phyloP scores from a whole-genome alignment of 441 rosid species.

The Flueggea neowawraea region DNA sequence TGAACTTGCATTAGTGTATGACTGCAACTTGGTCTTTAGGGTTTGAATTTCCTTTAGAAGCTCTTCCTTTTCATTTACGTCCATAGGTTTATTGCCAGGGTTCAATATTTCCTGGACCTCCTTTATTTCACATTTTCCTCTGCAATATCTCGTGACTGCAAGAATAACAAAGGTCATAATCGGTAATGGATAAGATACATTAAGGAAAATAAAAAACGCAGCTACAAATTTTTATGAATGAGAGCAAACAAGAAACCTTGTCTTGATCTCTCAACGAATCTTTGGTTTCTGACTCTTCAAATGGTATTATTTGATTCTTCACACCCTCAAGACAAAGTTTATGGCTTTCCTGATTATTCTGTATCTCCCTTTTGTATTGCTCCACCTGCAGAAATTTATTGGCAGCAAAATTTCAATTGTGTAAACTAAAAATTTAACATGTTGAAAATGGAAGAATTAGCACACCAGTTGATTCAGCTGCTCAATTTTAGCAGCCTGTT shows the following conservation, averaged over 20 bases:
- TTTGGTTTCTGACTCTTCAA: constrained; percentile 26
- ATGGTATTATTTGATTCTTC: constrained; percentile 23
- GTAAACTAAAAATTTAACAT: no score
- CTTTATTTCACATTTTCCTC: constrained; percentile 44
- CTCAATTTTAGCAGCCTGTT: constrained; percentile 86
- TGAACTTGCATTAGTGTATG: constrained; percentile 32
- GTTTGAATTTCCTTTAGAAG: constrained; percentile 73
- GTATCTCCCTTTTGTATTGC: constrained; percentile 40
- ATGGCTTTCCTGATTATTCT: constrained; percentile 1
- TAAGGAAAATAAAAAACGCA: background rate
- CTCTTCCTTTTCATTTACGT: constrained; percentile 63
- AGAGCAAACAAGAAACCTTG: constrained; percentile 26
- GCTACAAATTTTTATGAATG: background rate
- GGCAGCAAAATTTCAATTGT: background rate
- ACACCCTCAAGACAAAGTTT: constrained; percentile 10
- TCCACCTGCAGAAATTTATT: constrained; percentile 47
- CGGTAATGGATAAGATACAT: no score
- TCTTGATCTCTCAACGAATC: constrained; percentile 25
- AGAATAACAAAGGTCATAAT: constrained; percentile 16
- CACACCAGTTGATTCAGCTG: constrained; percentile 54
- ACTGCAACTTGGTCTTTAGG: constrained; percentile 56
- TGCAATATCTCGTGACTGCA: constrained; percentile 26
- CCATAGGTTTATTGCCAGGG: constrained; percentile 25
- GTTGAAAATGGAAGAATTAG: constrained; percentile 13
- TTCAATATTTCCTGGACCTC: constrained; percentile 36